Percentiles rank a stretch among this genome's conserved stretches.
phyloP scores from a whole-genome alignment of 495 filamentous ascomycete species.

The Neurospora sublineolata region DNA sequence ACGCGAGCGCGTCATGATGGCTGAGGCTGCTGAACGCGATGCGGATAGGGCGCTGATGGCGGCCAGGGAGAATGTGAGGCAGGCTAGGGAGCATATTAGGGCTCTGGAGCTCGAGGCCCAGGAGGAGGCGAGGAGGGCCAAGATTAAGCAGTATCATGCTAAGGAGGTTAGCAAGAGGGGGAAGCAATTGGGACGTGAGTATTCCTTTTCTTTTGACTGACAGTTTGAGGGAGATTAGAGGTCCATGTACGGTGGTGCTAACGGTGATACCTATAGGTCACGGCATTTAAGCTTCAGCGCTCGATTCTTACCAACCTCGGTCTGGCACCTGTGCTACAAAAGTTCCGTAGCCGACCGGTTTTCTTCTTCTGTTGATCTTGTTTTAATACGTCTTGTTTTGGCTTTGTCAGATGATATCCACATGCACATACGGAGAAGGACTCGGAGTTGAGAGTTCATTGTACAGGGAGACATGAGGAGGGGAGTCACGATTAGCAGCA shows the following conservation, averaged over 20 bases:
- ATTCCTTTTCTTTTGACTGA: background rate
- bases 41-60: conserved; percentile 49
- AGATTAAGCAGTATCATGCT: conserved; percentile 56
- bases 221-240: too few species aligned
- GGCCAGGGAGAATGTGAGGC: conserved; percentile 44
- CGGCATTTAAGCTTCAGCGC: background rate
- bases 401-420: background rate
- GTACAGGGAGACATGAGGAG: background rate
- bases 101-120: conserved; percentile 50
- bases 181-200: conserved; percentile 54
- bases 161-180: conserved; percentile 51
- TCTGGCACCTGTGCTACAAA: background rate
- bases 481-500: background rate
- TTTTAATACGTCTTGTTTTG: background rate
- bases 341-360: background rate
- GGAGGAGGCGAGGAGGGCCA: conserved; percentile 47
- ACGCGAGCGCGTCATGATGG: conserved; percentile 43
- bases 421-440: background rate
- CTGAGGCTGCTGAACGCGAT: conserved; percentile 49
- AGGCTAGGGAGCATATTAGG: conserved; percentile 52
- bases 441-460: background rate
- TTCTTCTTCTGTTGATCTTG: background rate
- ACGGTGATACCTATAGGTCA: background rate
- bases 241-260: background rate
- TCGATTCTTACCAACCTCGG: background rate